These are phyloP conservation scores for Penicillium crustosum DNA, from an alignment of 2,329 filamentous ascomycete genomes.

Conservation along the genomic window DNA sequence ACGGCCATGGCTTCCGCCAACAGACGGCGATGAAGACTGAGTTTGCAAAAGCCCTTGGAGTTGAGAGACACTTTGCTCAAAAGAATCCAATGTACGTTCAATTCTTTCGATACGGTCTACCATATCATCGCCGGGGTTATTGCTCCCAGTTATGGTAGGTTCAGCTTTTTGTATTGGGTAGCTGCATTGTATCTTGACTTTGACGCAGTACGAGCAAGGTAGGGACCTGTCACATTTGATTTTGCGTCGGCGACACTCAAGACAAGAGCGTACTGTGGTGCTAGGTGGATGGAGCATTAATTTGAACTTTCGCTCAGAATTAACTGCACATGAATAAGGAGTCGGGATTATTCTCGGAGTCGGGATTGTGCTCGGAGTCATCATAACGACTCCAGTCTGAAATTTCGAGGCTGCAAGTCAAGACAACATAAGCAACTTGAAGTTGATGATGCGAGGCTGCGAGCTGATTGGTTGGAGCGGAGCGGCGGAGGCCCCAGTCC, in stretches of 20 bases:
- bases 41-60: conserved; percentile 8
- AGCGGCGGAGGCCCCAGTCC: neutral
- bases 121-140: neutral
- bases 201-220: conserved; percentile 33
- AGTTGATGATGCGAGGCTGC: neutral
- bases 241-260: conserved; percentile 29
- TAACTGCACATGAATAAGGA: neutral
- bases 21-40: neutral
- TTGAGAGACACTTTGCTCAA: conserved; percentile 3
- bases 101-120: conserved; percentile 11
- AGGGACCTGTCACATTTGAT: conserved; percentile 26
- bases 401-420: neutral
- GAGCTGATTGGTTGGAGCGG: neutral
- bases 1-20: neutral
- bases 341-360: too few relatives aligned
- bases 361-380: too few relatives aligned
- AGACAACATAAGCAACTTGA: neutral
- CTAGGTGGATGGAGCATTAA: neutral
- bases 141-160: neutral
- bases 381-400: neutral
- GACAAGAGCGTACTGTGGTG: conserved; percentile 17
- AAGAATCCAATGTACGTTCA: conserved; percentile 4
- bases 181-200: conserved; percentile 36
- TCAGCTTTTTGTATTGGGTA: conserved; percentile 20
- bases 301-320: too few relatives aligned